These are phyloP conservation scores for Oryza meridionalis DNA, from an alignment of 176 grass and related monocot genomes.

Conservation along the genomic window DNA sequence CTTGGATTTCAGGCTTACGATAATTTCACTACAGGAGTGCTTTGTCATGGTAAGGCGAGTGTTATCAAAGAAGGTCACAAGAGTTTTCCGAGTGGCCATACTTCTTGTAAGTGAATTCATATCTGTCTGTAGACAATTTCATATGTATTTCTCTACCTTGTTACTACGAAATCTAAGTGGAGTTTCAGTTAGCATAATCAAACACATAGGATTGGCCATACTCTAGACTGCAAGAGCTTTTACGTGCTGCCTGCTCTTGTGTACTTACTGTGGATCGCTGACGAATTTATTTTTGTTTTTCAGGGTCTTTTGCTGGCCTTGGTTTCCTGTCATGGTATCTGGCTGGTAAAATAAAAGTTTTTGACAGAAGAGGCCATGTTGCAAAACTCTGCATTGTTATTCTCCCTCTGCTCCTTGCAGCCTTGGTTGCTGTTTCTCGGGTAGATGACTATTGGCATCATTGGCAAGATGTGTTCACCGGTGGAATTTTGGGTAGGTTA, in stretches of 20 bases:
- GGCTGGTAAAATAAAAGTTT: slow-evolving; percentile 73
- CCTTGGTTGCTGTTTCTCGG: slow-evolving; percentile 70
- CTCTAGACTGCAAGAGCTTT: slow-evolving; percentile 23
- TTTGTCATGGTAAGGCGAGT: slow-evolving; percentile 72
- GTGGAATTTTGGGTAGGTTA: slow-evolving; percentile 70
- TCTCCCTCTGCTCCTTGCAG: slow-evolving; percentile 65
- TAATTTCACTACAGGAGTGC: slow-evolving; percentile 54
- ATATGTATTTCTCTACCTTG: slow-evolving; percentile 13
- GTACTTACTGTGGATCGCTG: neutral
- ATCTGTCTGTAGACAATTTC: neutral
- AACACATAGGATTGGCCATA: neutral
- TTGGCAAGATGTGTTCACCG: slow-evolving; percentile 74
- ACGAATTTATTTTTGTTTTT: slow-evolving; percentile 29
- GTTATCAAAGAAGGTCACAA: slow-evolving; percentile 87
- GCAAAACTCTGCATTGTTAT: slow-evolving; percentile 71
- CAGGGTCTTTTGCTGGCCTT: slow-evolving; percentile 86
- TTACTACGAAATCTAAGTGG: slow-evolving; percentile 1
- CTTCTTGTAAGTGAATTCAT: slow-evolving; percentile 64
- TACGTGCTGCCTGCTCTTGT: neutral
- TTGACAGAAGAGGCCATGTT: slow-evolving; percentile 64
- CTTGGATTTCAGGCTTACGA: slow-evolving; percentile 54
- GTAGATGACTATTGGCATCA: slow-evolving; percentile 87
- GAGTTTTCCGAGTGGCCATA: slow-evolving; percentile 84
- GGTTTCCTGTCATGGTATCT: slow-evolving; percentile 79
- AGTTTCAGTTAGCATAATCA: slow-evolving; percentile 1